These are phyloP conservation scores for Lipomyces starkeyi DNA, from an alignment of 805 yeast genomes.

Conservation along the genomic window DNA sequence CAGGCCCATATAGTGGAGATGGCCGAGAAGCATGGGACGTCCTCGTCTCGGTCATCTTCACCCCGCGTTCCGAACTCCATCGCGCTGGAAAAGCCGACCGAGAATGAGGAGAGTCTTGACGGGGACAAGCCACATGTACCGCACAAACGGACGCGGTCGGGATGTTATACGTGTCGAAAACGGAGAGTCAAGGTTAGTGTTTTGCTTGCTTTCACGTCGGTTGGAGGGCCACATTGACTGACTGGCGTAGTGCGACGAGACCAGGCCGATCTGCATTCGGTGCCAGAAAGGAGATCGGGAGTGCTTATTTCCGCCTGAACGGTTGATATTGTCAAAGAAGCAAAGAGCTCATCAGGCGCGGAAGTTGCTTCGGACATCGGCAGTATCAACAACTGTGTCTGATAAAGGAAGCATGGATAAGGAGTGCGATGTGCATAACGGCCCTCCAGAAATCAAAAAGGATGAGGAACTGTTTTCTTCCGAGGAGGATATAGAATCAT, in stretches of 20 bases:
- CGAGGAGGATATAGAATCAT: background rate
- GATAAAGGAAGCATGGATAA: background rate
- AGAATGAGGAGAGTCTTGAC: background rate
- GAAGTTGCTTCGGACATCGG: slow-evolving; percentile 17
- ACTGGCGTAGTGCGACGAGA: slow-evolving; percentile 32
- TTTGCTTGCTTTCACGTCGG: background rate
- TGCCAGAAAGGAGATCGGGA: slow-evolving; percentile 35
- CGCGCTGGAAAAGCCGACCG: background rate
- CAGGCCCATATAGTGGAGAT: background rate
- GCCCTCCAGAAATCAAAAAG: background rate
- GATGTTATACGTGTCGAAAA: slow-evolving; percentile 35
- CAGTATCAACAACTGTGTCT: slow-evolving; percentile 9
- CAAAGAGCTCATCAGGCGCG: slow-evolving; percentile 26
- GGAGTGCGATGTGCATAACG: too few species aligned
- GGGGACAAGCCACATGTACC: slow-evolving; percentile 1
- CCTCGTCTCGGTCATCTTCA: background rate
- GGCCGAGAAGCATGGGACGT: background rate
- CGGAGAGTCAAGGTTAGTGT: slow-evolving; percentile 34
- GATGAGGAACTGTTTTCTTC: background rate
- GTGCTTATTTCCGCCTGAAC: slow-evolving; percentile 31
- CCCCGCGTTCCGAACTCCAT: background rate
- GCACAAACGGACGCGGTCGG: slow-evolving; percentile 33
- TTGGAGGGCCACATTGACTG: background rate
- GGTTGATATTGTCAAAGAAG: slow-evolving; percentile 24
- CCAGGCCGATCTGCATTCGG: slow-evolving; percentile 30